A percentile compares a stretch with the other conserved stretches of the same genome.
These are phyloP conservation scores for Dujonia santamariae DNA, from an alignment of 1,139 yeast genomes.

Conservation along the genomic window DNA sequence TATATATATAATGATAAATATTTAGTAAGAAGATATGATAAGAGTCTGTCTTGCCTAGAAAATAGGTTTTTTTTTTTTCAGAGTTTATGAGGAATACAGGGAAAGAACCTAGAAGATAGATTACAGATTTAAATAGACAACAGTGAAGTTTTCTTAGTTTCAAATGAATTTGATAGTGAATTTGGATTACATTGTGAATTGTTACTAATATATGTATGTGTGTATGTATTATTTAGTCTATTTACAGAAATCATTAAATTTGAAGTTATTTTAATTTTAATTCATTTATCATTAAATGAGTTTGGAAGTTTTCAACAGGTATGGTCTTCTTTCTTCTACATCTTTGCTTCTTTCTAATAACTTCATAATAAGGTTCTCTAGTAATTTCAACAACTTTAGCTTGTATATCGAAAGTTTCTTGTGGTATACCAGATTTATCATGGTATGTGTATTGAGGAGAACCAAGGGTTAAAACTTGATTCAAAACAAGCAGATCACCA, in stretches of 20 bases:
- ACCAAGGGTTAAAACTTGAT: slow-evolving; percentile 79
- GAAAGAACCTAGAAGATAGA: too few relatives aligned
- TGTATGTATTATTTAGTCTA: neutral
- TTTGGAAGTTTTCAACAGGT: slow-evolving; percentile 74
- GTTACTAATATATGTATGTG: slow-evolving; percentile 4
- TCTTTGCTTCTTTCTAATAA: slow-evolving; percentile 66
- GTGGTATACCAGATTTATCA: slow-evolving; percentile 32
- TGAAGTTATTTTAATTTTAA: slow-evolving; percentile 39
- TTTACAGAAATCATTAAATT: neutral
- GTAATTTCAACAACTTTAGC: slow-evolving; percentile 88
- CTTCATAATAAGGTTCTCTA: slow-evolving; percentile 68
- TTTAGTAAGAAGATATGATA: neutral
- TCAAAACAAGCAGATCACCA: slow-evolving; percentile 74
- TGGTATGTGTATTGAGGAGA: slow-evolving; percentile 73
- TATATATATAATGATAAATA: neutral
- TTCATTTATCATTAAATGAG: slow-evolving; percentile 78
- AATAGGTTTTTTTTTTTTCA: too few relatives aligned
- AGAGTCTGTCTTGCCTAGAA: too few relatives aligned
- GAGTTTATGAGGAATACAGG: too few relatives aligned
- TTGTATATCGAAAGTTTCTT: slow-evolving; percentile 52
- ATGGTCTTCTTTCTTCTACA: slow-evolving; percentile 81
- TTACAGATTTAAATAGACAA: too few relatives aligned
- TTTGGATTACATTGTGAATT: too few relatives aligned
- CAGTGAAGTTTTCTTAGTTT: too few relatives aligned
- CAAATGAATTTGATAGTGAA: too few relatives aligned